Conservation (phyloP, 345 rosid genomes). For the Citrus sp. region DNA sequence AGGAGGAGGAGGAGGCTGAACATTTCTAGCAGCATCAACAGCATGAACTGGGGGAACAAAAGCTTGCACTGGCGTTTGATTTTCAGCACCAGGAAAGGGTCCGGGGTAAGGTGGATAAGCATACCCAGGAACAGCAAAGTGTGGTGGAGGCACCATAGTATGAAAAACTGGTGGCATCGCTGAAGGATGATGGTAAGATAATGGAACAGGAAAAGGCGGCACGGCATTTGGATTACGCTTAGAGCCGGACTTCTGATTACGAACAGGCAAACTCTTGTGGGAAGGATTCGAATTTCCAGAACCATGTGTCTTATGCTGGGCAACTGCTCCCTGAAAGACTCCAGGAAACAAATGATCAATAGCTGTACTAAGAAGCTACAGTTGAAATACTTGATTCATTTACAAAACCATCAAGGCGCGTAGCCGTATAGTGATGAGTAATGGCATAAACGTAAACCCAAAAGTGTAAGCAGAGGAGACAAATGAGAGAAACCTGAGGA, state of each 20-base stretch:
- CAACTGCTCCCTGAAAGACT: slow-evolving; percentile 47
- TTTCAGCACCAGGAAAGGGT: slow-evolving; percentile 59
- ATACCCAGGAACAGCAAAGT: slow-evolving; percentile 58
- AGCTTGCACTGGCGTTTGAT: slow-evolving; percentile 54
- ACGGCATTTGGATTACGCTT: slow-evolving; percentile 54
- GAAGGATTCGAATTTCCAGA: slow-evolving; percentile 51
- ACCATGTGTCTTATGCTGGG: slow-evolving; percentile 51
- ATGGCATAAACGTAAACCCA: too few relatives aligned
- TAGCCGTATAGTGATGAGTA: background rate
- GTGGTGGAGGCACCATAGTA: slow-evolving; percentile 63
- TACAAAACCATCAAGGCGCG: too few relatives aligned
- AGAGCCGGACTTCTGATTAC: slow-evolving; percentile 60
- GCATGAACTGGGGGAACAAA: slow-evolving; percentile 49
- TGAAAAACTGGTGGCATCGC: slow-evolving; percentile 42
- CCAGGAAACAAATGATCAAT: slow-evolving; percentile 8
- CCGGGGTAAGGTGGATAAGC: slow-evolving; percentile 57
- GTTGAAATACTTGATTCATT: background rate
- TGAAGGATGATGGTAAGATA: slow-evolving; percentile 53
- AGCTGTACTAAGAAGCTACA: slow-evolving; percentile 4
- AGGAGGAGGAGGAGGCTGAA: slow-evolving; percentile 54
- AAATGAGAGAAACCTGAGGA: background rate
- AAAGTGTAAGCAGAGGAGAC: too few relatives aligned
- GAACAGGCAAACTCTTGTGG: slow-evolving; percentile 48
- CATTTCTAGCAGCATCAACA: slow-evolving; percentile 31
- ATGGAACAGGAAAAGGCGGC: slow-evolving; percentile 55